Conservation (phyloP, 2,329 filamentous ascomycete genomes). For the Ceratocystis cubensis region DNA sequence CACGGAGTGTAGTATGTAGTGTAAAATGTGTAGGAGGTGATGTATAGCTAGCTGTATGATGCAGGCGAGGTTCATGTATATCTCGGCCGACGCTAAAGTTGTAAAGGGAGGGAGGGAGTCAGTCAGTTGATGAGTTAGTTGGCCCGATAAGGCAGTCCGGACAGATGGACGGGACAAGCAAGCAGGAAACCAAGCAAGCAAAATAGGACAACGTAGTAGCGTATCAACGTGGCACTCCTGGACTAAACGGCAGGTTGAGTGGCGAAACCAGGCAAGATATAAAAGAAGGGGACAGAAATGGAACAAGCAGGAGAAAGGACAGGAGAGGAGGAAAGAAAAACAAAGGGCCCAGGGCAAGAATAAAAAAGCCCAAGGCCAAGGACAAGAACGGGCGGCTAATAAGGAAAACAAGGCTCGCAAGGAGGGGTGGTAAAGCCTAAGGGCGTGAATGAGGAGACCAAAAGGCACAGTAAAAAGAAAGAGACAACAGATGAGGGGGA, state of each 20-base stretch:
- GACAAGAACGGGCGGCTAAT: not conserved
- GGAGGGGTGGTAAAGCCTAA: not conserved
- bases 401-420: not conserved
- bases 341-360: not conserved
- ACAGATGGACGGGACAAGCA: not conserved
- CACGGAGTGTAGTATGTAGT: not conserved
- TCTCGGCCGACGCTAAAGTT: not conserved
- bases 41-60: not conserved
- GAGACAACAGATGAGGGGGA: not conserved
- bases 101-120: no score
- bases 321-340: not conserved
- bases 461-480: not conserved
- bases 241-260: not conserved
- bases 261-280: not conserved
- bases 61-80: not conserved
- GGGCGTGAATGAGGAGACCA: not conserved
- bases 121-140: no score
- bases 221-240: not conserved
- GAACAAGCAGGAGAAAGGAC: not conserved
- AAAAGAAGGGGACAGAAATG: not conserved
- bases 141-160: not conserved
- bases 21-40: not conserved
- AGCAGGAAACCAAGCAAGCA: not conserved
- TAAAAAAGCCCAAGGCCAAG: not conserved
- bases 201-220: not conserved